phyloP scores from a whole-genome alignment of 768 basidiomycete species.

The Agaricus blazei region DNA sequence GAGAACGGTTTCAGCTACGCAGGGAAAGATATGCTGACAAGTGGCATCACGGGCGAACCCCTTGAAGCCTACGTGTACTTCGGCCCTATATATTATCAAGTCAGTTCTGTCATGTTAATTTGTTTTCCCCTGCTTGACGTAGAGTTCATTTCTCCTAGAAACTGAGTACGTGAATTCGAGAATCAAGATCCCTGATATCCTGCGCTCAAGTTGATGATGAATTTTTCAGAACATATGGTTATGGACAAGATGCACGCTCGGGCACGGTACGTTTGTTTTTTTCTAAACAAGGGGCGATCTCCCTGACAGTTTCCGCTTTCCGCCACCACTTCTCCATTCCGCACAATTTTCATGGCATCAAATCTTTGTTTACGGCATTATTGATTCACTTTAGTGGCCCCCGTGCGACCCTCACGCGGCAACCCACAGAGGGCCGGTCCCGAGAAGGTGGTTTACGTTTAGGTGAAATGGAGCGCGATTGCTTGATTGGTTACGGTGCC shows the following conservation, averaged over 20 bases:
- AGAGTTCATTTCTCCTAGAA: slow-evolving; percentile 48
- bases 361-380: not conserved
- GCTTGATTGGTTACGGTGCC: slow-evolving; percentile 97
- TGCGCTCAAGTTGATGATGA: not conserved
- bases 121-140: slow-evolving; percentile 8
- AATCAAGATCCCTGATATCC: not conserved
- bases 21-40: slow-evolving; percentile 99
- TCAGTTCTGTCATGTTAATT: slow-evolving; percentile 23
- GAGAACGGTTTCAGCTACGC: slow-evolving; percentile 95
- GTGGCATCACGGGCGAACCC: slow-evolving; percentile 95
- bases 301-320: not conserved
- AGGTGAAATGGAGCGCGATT: slow-evolving; percentile 99
- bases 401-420: slow-evolving; percentile 91
- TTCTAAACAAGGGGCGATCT: too few species aligned
- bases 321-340: not conserved
- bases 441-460: slow-evolving; percentile 95
- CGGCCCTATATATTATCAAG: slow-evolving; percentile 98
- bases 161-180: slow-evolving; percentile 64
- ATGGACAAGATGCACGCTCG: slow-evolving; percentile 99
- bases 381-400: slow-evolving; percentile 61
- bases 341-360: slow-evolving; percentile 8
- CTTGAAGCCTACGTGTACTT: slow-evolving; percentile 98
- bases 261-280: slow-evolving; percentile 57
- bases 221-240: slow-evolving; percentile 84
- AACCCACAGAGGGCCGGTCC: slow-evolving; percentile 97